These are phyloP conservation scores for Leccinum cinnamomeum DNA, from an alignment of 1,284 basidiomycete species.

Conservation along the genomic window DNA sequence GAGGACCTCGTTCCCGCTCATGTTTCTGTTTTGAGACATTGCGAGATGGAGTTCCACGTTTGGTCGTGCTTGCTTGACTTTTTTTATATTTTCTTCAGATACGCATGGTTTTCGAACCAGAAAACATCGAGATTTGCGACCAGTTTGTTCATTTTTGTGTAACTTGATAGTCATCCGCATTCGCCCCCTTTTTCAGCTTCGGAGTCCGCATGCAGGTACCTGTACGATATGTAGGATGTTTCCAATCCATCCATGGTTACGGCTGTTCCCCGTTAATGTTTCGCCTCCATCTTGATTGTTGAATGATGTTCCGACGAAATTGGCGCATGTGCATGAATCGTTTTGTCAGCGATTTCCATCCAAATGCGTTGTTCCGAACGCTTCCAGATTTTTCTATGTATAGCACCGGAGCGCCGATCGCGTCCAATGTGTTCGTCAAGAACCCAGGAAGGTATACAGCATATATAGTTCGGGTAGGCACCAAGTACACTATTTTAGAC, in stretches of 20 bases:
- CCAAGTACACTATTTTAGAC: not conserved
- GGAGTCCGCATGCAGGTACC: not conserved
- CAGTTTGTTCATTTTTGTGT: not conserved
- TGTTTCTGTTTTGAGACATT: not conserved
- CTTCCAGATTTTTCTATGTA: not conserved
- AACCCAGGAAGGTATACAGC: not conserved
- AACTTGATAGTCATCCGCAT: not conserved
- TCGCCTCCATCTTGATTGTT: not conserved
- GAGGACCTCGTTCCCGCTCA: constrained; percentile 8
- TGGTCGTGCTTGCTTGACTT: not conserved
- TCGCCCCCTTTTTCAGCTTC: not conserved
- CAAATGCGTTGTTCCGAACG: not conserved
- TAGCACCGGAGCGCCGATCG: not conserved
- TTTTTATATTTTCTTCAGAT: not conserved
- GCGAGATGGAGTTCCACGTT: constrained; percentile 7
- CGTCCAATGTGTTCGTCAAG: not conserved
- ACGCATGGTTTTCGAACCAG: not conserved
- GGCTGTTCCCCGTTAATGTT: not conserved
- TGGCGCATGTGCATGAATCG: not conserved
- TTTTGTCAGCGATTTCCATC: not conserved
- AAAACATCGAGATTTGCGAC: not conserved
- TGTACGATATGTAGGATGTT: not conserved
- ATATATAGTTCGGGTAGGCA: not conserved
- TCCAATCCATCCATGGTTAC: not conserved
- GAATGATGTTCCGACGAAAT: not conserved